Conservation (phyloP, 306 rosid species). For the Glycyrrhiza uralensis region DNA sequence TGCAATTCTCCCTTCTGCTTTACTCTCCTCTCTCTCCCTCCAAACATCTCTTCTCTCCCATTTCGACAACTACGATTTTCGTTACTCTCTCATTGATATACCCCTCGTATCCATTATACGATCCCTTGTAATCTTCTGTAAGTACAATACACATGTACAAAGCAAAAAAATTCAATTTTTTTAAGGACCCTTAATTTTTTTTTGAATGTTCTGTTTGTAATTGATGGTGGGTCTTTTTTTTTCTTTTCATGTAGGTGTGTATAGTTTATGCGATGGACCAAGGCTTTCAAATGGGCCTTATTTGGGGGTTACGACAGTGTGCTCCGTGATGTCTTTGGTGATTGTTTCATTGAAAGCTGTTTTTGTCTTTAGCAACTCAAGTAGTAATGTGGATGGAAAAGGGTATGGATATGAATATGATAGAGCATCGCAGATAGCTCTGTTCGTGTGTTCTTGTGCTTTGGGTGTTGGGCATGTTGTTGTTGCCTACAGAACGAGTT, state of each 20-base stretch:
- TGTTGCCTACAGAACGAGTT: slow-evolving; percentile 91
- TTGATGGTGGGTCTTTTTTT: too few species aligned
- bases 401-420: too few species aligned
- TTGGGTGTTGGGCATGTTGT: slow-evolving; percentile 81
- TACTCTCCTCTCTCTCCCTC: slow-evolving; percentile 75
- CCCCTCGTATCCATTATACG: slow-evolving; percentile 74
- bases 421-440: slow-evolving; percentile 56
- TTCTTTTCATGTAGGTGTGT: slow-evolving; percentile 70
- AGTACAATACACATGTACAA: too few species aligned
- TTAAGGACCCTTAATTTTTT: too few species aligned
- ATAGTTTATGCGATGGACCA: slow-evolving; percentile 85
- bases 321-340: slow-evolving; percentile 64
- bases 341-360: slow-evolving; percentile 84
- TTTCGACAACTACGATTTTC: slow-evolving; percentile 71
- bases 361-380: slow-evolving; percentile 50
- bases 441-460: slow-evolving; percentile 65
- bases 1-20: slow-evolving; percentile 69
- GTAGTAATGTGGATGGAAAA: slow-evolving; percentile 32
- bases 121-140: slow-evolving; percentile 83
- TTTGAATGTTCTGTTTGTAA: too few species aligned
- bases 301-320: slow-evolving; percentile 73
- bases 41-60: too few species aligned
- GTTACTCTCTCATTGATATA: slow-evolving; percentile 79
- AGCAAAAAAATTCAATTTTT: background rate
- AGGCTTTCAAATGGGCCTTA: slow-evolving; percentile 79